Evolutionary conservation across 1,284 basidiomycete genomes (phyloP).

Genomic region (Puccinia polysora): DNA sequence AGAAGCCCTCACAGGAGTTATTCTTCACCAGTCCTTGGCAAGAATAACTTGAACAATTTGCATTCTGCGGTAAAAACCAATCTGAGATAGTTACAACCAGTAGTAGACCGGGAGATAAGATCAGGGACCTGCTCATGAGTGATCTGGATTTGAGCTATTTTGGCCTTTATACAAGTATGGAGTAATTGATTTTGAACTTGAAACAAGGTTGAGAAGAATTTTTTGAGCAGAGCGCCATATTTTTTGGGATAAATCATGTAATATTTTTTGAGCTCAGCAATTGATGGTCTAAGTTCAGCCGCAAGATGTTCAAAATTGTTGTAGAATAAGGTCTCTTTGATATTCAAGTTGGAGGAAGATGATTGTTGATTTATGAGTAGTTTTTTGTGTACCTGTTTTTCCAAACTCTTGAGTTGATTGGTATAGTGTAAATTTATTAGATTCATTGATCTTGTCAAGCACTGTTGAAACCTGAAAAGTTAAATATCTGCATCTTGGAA

Average conservation of each 20-base stretch:
- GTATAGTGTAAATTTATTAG: slow-evolving; percentile 91
- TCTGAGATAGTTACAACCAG: slow-evolving; percentile 83
- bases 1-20: slow-evolving; percentile 80
- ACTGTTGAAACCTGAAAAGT: slow-evolving; percentile 86
- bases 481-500: slow-evolving; percentile 86
- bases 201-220: slow-evolving; percentile 80
- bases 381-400: slow-evolving; percentile 57
- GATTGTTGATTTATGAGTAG: slow-evolving; percentile 26
- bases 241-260: slow-evolving; percentile 67
- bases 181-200: slow-evolving; percentile 66
- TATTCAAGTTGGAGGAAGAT: slow-evolving; percentile 2
- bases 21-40: slow-evolving; percentile 69
- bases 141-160: slow-evolving; percentile 70
- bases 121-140: slow-evolving; percentile 63
- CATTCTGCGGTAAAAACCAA: slow-evolving; percentile 84
- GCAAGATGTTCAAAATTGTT: slow-evolving; percentile 75
- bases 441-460: slow-evolving; percentile 90
- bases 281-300: slow-evolving; percentile 65
- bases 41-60: slow-evolving; percentile 73
- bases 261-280: slow-evolving; percentile 76
- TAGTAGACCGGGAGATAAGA: slow-evolving; percentile 75
- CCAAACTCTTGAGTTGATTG: slow-evolving; percentile 68
- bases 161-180: slow-evolving; percentile 67
- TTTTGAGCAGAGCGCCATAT: slow-evolving; percentile 67
- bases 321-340: slow-evolving; percentile 71